phyloP scores from a whole-genome alignment of 495 filamentous ascomycete genomes.

The Daldinia caldariorum region DNA sequence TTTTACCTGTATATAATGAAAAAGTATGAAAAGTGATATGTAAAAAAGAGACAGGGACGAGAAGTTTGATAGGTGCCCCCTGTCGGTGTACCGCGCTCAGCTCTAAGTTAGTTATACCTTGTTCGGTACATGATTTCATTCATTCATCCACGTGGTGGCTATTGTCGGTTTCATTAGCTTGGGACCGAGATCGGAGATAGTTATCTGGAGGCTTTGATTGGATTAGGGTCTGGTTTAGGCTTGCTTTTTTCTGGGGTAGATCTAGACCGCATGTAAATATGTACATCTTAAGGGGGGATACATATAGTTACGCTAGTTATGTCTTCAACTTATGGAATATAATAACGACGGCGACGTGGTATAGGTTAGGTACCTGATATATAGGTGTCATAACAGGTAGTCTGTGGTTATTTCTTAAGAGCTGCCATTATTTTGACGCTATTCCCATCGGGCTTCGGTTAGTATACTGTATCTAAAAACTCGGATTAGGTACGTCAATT shows the following conservation, averaged over 20 bases:
- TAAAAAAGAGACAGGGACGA: constrained; percentile 5
- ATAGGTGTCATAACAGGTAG: not conserved
- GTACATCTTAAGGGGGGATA: not conserved
- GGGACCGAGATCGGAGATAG: constrained; percentile 29
- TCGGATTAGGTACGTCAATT: not conserved
- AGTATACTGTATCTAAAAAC: not conserved
- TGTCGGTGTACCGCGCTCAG: constrained; percentile 10
- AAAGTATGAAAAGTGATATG: constrained; percentile 18
- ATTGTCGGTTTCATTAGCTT: constrained; percentile 24
- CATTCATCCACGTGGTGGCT: constrained; percentile 6
- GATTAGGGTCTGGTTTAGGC: not conserved
- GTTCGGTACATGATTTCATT: not conserved
- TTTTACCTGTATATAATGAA: constrained; percentile 15
- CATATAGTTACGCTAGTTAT: not conserved
- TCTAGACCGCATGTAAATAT: not conserved
- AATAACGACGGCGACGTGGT: not conserved
- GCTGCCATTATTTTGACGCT: not conserved
- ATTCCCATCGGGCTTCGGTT: not conserved
- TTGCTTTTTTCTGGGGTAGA: not conserved
- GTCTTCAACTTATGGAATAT: not conserved
- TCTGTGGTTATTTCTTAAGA: not conserved
- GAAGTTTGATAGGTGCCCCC: constrained; percentile 5
- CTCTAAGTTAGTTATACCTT: constrained; percentile 13
- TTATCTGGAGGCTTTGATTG: constrained; percentile 8
- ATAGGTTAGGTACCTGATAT: no score